Evolutionary conservation across 306 rosid species (phyloP).

Genomic region (Ziziphus jujuba): DNA sequence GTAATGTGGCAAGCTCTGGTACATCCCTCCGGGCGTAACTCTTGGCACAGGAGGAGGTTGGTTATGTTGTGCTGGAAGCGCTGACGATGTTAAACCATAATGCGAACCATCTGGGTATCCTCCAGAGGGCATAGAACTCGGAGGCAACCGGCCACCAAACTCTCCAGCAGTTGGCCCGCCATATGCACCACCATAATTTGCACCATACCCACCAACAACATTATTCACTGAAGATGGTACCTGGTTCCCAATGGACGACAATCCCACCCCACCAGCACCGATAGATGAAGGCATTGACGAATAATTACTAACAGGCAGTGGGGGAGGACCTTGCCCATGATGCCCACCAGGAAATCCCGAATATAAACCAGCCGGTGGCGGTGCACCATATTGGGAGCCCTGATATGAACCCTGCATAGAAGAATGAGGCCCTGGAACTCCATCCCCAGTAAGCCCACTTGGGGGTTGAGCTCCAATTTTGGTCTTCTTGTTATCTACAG

Average conservation of each 20-base stretch:
- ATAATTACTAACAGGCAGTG: constrained; percentile 28
- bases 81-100: constrained; percentile 47
- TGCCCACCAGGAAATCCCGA: constrained; percentile 52
- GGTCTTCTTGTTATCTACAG: constrained; percentile 41
- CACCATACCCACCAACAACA: constrained; percentile 46
- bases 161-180: constrained; percentile 31
- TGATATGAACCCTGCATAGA: constrained; percentile 36
- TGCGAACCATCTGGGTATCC: constrained; percentile 56
- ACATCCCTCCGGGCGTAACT: constrained; percentile 68
- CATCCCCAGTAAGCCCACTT: constrained; percentile 25
- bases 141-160: constrained; percentile 54
- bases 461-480: constrained; percentile 35
- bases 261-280: not conserved
- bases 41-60: constrained; percentile 49
- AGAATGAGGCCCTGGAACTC: not conserved
- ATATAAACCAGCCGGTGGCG: constrained; percentile 38
- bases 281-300: constrained; percentile 28
- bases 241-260: constrained; percentile 36
- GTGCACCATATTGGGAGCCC: constrained; percentile 46
- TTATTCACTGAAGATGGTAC: constrained; percentile 23
- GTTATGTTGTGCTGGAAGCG: constrained; percentile 36
- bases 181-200: constrained; percentile 44
- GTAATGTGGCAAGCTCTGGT: constrained; percentile 59
- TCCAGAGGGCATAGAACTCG: constrained; percentile 51
- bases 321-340: constrained; percentile 50